These are phyloP conservation scores for Rubia balearica DNA, from an alignment of 305 asterid genomes.

Conservation along the genomic window DNA sequence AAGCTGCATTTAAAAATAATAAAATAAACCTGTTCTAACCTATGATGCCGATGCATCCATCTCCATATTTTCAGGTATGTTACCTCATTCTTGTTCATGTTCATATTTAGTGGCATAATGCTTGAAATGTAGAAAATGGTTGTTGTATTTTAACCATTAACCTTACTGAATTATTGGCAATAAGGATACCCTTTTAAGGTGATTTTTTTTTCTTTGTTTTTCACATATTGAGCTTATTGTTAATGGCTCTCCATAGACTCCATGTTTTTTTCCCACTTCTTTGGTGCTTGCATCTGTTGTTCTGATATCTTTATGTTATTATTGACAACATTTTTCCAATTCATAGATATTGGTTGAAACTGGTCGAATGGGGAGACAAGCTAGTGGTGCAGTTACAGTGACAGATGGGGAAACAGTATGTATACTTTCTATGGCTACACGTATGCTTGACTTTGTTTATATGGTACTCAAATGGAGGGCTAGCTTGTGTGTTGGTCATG, in stretches of 20 bases:
- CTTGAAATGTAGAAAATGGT: neutral
- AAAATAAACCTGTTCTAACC: too few relatives aligned
- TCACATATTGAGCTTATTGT: neutral
- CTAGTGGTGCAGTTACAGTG: constrained; percentile 87
- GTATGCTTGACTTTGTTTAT: neutral
- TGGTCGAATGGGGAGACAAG: constrained; percentile 96
- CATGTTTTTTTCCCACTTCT: neutral
- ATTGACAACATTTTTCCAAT: constrained; percentile 7
- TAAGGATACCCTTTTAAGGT: neutral
- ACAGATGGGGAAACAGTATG: constrained; percentile 98
- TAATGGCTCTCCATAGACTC: neutral
- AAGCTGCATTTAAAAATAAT: too few relatives aligned
- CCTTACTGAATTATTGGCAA: neutral
- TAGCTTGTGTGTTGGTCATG: neutral
- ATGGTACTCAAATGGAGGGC: neutral
- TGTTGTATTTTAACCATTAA: too few relatives aligned
- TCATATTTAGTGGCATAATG: neutral
- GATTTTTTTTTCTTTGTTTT: too few relatives aligned
- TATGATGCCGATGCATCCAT: too few relatives aligned
- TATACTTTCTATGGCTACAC: constrained; percentile 4
- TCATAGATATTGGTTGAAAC: constrained; percentile 81
- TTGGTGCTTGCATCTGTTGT: neutral
- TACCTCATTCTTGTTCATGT: neutral
- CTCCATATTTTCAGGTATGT: neutral
- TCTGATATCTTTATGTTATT: neutral